Base-by-base conservation (phyloP, 2,329 filamentous ascomycete genomes). In the Fusarium ambrosium region DNA sequence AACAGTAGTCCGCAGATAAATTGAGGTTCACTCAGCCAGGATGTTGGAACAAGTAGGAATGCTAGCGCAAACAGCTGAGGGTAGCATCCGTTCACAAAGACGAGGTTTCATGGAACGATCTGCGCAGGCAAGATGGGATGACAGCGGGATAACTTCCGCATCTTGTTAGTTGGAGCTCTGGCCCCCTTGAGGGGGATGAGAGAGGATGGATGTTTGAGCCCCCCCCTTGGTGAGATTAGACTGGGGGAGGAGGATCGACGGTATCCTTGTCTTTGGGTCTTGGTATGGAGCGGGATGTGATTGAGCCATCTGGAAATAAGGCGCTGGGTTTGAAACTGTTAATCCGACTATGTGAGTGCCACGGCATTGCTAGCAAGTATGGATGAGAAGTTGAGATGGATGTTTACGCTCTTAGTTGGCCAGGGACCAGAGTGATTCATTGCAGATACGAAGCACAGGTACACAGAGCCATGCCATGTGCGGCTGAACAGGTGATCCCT, bases 141-240 rank as follows among this genome's bases (percentile, higher is more conserved):
- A 74, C 72, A 78, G 72, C 76, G 72, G 76, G 64, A 70, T 32
- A 51, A 18, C 20, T 63, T 62, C 51, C 70, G 39, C 62, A 51
- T 70, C 36, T 61, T 62, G 18, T 56, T n/a, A n/a, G 18, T 56
- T n/a, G 22, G 59, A 62, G 53, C 56, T 43, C 29, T 55, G 39
- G 58, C 24, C n/a, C n/a, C 68, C 56, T 48, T 45, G 71, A 62
- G 68, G 43, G 45, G 61, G 55, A 59, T 36, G 51, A 51, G 24
- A 51, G 20, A 55, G 34, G 37, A 56, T 66, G 66, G 66, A 65
- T 62, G 48, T 27, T 64, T 29, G 45, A 36, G 41, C 39, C 68
- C 67, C 70, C 70, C 68, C 68, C 59, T 43, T 36, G 62, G 18
- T 70, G 68, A 72, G 48, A 69, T 68, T 48, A 65, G 62, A 53